Conservation (phyloP, 495 filamentous ascomycete species). For the Aspergillus sclerotioniger region DNA sequence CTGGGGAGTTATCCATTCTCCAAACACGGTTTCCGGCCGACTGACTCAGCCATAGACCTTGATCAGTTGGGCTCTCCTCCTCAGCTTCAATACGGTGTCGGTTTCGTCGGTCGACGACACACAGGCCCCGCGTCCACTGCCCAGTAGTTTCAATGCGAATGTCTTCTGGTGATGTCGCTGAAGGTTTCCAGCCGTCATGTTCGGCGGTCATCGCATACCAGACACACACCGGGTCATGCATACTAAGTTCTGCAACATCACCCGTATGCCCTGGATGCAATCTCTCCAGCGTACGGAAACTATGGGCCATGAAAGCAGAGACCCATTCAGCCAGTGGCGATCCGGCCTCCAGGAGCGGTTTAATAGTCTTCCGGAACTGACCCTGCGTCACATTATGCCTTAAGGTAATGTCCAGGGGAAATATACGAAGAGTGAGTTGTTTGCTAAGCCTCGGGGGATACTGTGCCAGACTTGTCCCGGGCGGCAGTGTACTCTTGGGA, state of each 20-base stretch:
- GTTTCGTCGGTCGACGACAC: constrained; percentile 72
- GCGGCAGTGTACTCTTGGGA: constrained; percentile 70
- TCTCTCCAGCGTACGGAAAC: constrained; percentile 69
- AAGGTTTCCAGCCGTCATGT: constrained; percentile 44
- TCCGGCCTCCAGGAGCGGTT: constrained; percentile 46
- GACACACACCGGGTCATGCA: constrained; percentile 87
- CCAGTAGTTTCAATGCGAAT: constrained; percentile 83
- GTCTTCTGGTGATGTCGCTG: constrained; percentile 53
- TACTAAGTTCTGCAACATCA: constrained; percentile 57
- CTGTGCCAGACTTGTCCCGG: constrained; percentile 48
- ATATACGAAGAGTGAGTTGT: constrained; percentile 70
- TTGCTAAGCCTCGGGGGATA: constrained; percentile 67
- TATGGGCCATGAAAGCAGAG: constrained; percentile 69
- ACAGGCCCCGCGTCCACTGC: constrained; percentile 94
- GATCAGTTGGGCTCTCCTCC: constrained; percentile 58
- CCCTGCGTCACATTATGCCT: constrained; percentile 64
- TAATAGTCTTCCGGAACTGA: constrained; percentile 56
- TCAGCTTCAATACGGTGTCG: constrained; percentile 59
- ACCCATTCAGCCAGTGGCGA: constrained; percentile 86
- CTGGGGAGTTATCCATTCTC: constrained; percentile 56
- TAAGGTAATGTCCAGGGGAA: constrained; percentile 87
- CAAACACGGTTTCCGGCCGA: constrained; percentile 74
- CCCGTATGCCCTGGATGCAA: constrained; percentile 53
- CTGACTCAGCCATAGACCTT: constrained; percentile 68
- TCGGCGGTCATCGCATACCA: constrained; percentile 75